Conservation (phyloP, 2,329 filamentous ascomycete species). For the Colletotrichum tropicale region DNA sequence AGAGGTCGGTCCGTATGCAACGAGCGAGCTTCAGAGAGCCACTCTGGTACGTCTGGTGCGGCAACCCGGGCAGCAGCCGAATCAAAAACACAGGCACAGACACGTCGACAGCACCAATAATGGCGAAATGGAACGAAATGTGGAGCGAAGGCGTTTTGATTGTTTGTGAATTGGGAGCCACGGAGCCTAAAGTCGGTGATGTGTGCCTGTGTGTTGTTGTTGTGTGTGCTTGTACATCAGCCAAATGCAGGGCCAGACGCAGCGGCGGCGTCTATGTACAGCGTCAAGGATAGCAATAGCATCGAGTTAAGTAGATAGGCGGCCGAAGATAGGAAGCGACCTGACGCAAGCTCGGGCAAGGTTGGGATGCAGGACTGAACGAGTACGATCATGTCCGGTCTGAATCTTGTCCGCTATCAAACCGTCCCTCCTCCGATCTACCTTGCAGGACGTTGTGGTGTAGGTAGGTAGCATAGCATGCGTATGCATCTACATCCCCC, state of each 20-base stretch:
- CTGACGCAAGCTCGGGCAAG: slow-evolving; percentile 7
- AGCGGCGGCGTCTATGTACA: neutral
- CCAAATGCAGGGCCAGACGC: neutral
- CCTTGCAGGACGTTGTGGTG: neutral
- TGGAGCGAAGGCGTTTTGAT: slow-evolving; percentile 8
- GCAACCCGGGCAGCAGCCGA: neutral
- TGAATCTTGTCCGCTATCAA: neutral
- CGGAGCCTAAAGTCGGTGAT: neutral
- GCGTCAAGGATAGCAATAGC: neutral
- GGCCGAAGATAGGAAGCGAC: neutral
- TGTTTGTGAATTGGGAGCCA: neutral
- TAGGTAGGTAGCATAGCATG: neutral
- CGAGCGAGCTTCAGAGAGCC: slow-evolving; percentile 2
- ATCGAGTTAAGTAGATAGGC: neutral
- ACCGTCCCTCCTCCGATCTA: neutral
- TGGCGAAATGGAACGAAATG: neutral
- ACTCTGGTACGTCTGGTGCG: neutral
- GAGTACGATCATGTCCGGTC: neutral
- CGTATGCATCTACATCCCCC: neutral
- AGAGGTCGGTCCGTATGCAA: neutral
- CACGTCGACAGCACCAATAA: neutral
- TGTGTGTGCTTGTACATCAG: neutral
- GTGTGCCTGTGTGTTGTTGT: neutral
- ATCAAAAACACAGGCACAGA: neutral
- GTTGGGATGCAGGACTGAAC: neutral